Evolutionary conservation across 768 basidiomycete species (phyloP).

Genomic region (Cubamyces sp.): DNA sequence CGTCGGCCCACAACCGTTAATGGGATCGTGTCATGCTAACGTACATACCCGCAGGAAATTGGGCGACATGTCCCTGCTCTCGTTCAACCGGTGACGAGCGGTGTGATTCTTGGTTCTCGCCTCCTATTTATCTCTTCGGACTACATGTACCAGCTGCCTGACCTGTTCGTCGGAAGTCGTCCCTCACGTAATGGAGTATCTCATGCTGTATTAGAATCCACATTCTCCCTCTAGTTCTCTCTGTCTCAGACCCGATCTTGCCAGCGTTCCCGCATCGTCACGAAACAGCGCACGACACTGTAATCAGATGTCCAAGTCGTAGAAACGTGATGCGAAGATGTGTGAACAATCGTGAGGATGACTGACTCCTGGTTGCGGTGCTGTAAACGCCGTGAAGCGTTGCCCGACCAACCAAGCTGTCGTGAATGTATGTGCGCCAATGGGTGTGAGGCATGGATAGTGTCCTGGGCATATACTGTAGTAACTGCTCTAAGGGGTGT

Average conservation of each 20-base stretch:
- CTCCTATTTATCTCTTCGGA: constrained; percentile 24
- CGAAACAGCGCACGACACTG: too few species aligned
- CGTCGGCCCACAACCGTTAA: neutral
- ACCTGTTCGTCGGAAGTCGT: constrained; percentile 19
- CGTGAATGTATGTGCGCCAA: neutral
- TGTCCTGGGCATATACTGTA: neutral
- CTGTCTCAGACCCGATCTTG: too few species aligned
- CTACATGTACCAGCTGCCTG: constrained; percentile 26
- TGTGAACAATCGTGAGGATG: neutral
- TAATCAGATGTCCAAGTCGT: too few species aligned
- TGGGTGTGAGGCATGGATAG: neutral
- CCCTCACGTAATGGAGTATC: constrained; percentile 25
- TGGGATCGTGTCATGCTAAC: constrained; percentile 15
- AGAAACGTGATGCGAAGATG: too few species aligned
- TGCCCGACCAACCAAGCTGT: neutral
- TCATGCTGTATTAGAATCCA: constrained; percentile 29
- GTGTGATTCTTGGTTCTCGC: neutral
- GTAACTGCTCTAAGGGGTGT: neutral
- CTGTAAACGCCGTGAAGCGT: constrained; percentile 2
- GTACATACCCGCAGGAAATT: constrained; percentile 55
- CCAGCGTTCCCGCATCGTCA: too few species aligned
- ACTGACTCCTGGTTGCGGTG: neutral
- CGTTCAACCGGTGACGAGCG: constrained; percentile 70
- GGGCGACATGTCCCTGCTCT: constrained; percentile 85
- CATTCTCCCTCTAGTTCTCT: constrained; percentile 6